These are phyloP conservation scores for Pleurozium schreberi DNA, from an alignment of 225 moss, liverwort and hornwort genomes.

Conservation along the genomic window DNA sequence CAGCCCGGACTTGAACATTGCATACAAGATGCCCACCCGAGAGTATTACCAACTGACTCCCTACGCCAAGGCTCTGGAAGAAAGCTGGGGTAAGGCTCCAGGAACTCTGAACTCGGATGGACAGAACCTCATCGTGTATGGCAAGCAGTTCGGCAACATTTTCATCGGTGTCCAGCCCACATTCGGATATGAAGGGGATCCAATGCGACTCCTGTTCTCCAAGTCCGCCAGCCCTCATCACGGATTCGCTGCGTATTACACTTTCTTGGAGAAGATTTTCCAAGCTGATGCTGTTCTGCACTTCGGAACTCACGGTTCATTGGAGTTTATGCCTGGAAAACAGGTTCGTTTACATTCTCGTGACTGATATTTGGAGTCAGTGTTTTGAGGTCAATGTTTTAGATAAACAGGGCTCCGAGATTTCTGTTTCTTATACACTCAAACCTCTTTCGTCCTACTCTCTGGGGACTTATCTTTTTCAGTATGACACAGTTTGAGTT, in stretches of 20 bases:
- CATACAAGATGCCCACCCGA: slow-evolving; percentile 82
- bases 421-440: background rate
- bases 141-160: slow-evolving; percentile 86
- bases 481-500: background rate
- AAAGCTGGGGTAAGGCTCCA: slow-evolving; percentile 97
- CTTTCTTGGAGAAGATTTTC: slow-evolving; percentile 78
- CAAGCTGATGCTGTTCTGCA: slow-evolving; percentile 88
- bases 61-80: slow-evolving; percentile 82
- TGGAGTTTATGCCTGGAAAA: slow-evolving; percentile 99
- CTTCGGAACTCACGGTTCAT: slow-evolving; percentile 93
- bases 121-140: slow-evolving; percentile 83
- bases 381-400: background rate
- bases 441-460: background rate
- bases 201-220: slow-evolving; percentile 92
- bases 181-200: slow-evolving; percentile 98
- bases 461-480: background rate
- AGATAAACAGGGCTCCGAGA: background rate
- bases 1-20: slow-evolving; percentile 90
- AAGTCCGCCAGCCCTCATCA: slow-evolving; percentile 98
- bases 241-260: slow-evolving; percentile 98
- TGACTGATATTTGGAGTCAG: background rate
- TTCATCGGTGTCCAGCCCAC: slow-evolving; percentile 98
- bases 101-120: slow-evolving; percentile 90
- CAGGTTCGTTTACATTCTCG: slow-evolving; percentile 20
- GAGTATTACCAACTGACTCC: slow-evolving; percentile 89